Conservation (phyloP, 441 rosid genomes). For the Mallotus repandus region DNA sequence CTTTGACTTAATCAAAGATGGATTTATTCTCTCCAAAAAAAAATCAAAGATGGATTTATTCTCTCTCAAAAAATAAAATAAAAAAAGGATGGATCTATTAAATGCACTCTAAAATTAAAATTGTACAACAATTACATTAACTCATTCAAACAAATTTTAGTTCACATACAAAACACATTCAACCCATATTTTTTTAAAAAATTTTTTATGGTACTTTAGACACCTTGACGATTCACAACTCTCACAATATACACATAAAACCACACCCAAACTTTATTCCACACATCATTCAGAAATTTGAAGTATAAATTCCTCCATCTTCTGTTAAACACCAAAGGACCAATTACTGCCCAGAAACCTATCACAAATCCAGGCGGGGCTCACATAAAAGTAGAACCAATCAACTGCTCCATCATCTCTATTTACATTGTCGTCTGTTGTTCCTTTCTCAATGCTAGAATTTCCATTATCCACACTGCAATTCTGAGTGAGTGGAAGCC, state of each 20-base stretch:
- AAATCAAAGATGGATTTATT: no score
- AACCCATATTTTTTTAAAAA: no score
- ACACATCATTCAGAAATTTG: background rate
- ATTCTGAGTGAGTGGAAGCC: constrained; percentile 22
- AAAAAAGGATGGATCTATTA: no score
- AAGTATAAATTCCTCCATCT: background rate
- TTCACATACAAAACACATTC: no score
- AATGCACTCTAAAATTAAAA: no score
- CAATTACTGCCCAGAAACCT: constrained; percentile 19
- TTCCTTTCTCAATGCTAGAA: background rate
- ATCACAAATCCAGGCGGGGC: constrained; percentile 22
- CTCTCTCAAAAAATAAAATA: no score
- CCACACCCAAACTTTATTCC: background rate
- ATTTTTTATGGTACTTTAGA: background rate
- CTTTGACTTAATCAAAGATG: no score
- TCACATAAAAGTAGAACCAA: constrained; percentile 9
- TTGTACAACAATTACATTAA: no score
- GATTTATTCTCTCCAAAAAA: no score
- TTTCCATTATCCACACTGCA: background rate
- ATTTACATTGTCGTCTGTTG: background rate
- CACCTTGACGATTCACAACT: background rate
- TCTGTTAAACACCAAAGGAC: constrained; percentile 1
- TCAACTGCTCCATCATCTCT: background rate
- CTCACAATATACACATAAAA: background rate
- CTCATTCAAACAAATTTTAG: no score